Evolutionary conservation across 441 rosid species (phyloP).

Genomic region (Eruca vesicaria): DNA sequence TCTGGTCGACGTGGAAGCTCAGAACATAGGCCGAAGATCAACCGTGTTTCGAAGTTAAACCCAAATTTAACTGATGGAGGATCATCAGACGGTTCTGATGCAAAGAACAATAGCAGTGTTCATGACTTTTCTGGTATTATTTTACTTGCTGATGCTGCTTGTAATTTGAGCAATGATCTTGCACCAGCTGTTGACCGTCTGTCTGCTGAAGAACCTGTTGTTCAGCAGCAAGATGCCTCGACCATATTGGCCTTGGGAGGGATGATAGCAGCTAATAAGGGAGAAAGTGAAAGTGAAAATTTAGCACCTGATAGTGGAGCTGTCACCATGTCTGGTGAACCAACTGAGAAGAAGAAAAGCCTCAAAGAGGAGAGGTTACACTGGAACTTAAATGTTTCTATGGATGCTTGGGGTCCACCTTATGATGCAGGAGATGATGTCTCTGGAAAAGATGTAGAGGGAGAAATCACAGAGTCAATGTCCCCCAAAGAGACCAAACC

Average conservation of each 20-base stretch:
- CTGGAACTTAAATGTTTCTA: slow-evolving; percentile 60
- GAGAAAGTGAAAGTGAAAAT: background rate
- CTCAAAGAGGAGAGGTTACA: slow-evolving; percentile 36
- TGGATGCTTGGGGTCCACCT: slow-evolving; percentile 57
- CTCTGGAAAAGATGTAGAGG: slow-evolving; percentile 25
- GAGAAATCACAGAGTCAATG: slow-evolving; percentile 17
- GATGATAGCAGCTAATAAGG: background rate
- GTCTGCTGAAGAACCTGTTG: background rate
- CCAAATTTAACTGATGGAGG: slow-evolving; percentile 9
- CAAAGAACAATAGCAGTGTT: slow-evolving; percentile 20
- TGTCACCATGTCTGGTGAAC: background rate
- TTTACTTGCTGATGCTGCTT: slow-evolving; percentile 60
- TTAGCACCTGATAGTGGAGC: background rate
- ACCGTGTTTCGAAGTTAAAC: slow-evolving; percentile 23
- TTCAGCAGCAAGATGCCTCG: slow-evolving; percentile 1
- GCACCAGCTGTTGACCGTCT: slow-evolving; percentile 4
- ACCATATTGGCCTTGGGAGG: background rate
- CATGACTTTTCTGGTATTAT: slow-evolving; percentile 26
- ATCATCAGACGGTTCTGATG: slow-evolving; percentile 8
- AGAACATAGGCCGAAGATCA: slow-evolving; percentile 13
- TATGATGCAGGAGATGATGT: slow-evolving; percentile 31
- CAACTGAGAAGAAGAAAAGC: background rate
- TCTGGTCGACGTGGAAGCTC: slow-evolving; percentile 26
- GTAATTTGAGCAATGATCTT: slow-evolving; percentile 22
- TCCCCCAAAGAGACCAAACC: background rate